These are phyloP conservation scores for Penicillium paneum DNA, from an alignment of 2,329 filamentous ascomycete species.

Conservation along the genomic window DNA sequence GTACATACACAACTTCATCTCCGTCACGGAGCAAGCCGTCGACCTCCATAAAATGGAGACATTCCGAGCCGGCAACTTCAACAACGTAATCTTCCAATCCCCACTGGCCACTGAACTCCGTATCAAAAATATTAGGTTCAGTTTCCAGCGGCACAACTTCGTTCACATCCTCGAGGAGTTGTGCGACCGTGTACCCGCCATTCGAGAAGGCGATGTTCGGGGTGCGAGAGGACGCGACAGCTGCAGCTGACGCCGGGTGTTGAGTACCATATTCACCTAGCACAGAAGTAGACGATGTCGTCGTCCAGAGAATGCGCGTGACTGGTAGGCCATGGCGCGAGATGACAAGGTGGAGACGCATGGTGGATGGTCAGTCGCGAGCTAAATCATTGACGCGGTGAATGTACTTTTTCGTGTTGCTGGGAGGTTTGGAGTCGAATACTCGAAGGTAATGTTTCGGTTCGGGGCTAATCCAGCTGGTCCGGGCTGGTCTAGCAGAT, in stretches of 20 bases:
- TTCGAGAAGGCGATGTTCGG: conserved; percentile 39
- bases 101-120: conserved; percentile 57
- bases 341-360: conserved; percentile 72
- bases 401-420: background rate
- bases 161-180: conserved; percentile 75
- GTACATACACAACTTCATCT: conserved; percentile 72
- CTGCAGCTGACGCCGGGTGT: conserved; percentile 31
- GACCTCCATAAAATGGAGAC: conserved; percentile 77
- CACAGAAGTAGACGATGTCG: conserved; percentile 42
- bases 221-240: conserved; percentile 32
- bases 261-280: conserved; percentile 14
- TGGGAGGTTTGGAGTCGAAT: background rate
- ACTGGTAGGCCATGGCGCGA: conserved; percentile 71
- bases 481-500: background rate
- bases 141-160: conserved; percentile 77
- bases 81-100: conserved; percentile 87
- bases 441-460: background rate
- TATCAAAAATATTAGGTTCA: conserved; percentile 36
- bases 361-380: conserved; percentile 29
- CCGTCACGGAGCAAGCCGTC: conserved; percentile 71
- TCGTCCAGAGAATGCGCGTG: conserved; percentile 68
- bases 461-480: background rate
- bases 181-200: conserved; percentile 66
- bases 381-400: conserved; percentile 17
- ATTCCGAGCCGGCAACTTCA: conserved; percentile 79